phyloP scores from a whole-genome alignment of 768 basidiomycete genomes.

The Suillus placidus region DNA sequence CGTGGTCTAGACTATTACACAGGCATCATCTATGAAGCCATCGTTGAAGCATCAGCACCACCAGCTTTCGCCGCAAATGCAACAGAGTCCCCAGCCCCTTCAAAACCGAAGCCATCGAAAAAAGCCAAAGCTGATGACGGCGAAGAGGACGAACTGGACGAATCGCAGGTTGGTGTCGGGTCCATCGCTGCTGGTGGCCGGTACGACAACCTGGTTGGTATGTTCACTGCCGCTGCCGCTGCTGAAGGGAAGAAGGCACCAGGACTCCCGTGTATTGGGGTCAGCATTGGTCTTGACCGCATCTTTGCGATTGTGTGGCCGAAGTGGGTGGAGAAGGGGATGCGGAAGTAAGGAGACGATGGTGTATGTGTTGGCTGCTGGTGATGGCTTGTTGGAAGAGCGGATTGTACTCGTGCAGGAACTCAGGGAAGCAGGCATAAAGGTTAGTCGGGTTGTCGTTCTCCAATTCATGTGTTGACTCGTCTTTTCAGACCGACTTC shows the following conservation, averaged over 20 bases:
- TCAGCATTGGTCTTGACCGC: constrained; percentile 91
- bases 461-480: constrained; percentile 8
- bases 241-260: constrained; percentile 70
- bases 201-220: constrained; percentile 92
- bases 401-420: constrained; percentile 79
- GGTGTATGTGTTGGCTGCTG: constrained; percentile 91
- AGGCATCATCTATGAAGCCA: constrained; percentile 96
- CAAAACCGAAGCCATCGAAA: constrained; percentile 43
- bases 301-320: constrained; percentile 92
- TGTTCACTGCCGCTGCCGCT: constrained; percentile 84
- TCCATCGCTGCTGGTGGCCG: constrained; percentile 98
- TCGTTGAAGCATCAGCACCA: constrained; percentile 91
- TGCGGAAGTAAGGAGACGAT: constrained; percentile 87
- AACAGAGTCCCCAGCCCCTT: constrained; percentile 38
- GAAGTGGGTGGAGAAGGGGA: constrained; percentile 77
- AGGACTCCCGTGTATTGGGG: constrained; percentile 85
- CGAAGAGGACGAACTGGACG: constrained; percentile 85
- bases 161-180: constrained; percentile 93
- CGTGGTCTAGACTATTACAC: constrained; percentile 99
- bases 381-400: constrained; percentile 86
- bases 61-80: constrained; percentile 71
- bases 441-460: constrained; percentile 50
- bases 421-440: constrained; percentile 84
- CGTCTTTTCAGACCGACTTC: constrained; percentile 73
- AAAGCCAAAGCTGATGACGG: constrained; percentile 46